Evolutionary conservation across 2,329 filamentous ascomycete species (phyloP), one percentile per base, ranked within the genome.

Genomic region (Pestalotiopsis sp.): DNA sequence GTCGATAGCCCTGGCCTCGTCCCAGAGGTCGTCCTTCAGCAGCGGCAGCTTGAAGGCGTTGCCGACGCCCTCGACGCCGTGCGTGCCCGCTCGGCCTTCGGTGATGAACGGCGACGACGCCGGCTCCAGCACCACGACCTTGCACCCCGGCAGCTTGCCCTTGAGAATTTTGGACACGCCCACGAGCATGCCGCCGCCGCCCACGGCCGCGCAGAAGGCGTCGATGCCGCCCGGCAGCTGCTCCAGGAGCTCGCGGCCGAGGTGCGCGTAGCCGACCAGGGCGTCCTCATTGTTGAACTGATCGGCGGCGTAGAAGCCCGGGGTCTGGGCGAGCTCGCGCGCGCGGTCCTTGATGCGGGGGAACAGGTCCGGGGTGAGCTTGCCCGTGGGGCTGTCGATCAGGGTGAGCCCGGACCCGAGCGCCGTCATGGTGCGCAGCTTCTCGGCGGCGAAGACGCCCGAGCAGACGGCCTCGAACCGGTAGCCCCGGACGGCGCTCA

Each of bases 341-440:
- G 61, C 61, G 4, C 38, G 38, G n/a, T 64, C 38, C 61, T 52
- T 45, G 12, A 64, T 64, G 13, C 20, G 11, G n/a, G 61, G 61
- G 36, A 64, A 64, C 20, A 64, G 39, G 36, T 64, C 61, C 38
- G 61, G 61, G n/a, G 61, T 64, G 11, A 64, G 38, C 38, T 52
- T 27, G n/a, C 41, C 41, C 7, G 38, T 49, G n/a, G 61, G 61
- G 17, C 61, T 64, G 20, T 49, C n/a, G 39, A 64, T 31, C 41
- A 64, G 36, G 14, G n/a, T 31, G 14, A 64, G 39, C 3, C 41
- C 41, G 20, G 61, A 11, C 13, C 61, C 61, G 61, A 64, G 25
- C 23, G 61, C 61, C n/a, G 61, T 17, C 61, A 64, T 64, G 61
- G 61, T 52, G 38, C 61, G 61, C 12, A 64, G 61, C 61, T 64